phyloP scores from a whole-genome alignment of 495 filamentous ascomycete species.

The Penicillium verhagenii region DNA sequence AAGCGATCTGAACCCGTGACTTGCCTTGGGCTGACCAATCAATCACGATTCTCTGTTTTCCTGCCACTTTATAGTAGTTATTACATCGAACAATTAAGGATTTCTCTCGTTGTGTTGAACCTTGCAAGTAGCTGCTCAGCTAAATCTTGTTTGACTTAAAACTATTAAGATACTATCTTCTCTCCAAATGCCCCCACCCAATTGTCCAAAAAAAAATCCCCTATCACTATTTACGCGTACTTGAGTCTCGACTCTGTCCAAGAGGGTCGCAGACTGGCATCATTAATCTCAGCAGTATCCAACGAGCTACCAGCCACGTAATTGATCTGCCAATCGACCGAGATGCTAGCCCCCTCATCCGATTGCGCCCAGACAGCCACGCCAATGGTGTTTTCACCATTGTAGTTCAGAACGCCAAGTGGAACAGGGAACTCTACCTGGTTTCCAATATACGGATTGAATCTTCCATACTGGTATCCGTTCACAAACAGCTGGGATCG shows the following conservation, averaged over 20 bases:
- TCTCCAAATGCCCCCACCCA: no score
- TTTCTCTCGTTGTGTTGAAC: no score
- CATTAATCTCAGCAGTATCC: constrained; percentile 37
- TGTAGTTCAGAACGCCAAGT: constrained; percentile 47
- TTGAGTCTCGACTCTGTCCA: constrained; percentile 35
- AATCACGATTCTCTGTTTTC: no score
- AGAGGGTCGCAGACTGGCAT: constrained; percentile 37
- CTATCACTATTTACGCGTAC: constrained; percentile 28
- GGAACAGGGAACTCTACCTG: constrained; percentile 52
- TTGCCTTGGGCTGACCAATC: no score
- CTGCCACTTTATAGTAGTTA: no score
- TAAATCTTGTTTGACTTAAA: no score
- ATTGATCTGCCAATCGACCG: constrained; percentile 37
- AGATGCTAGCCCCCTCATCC: constrained; percentile 38
- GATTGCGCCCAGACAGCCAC: constrained; percentile 51
- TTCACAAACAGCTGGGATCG: constrained; percentile 46
- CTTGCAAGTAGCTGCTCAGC: no score
- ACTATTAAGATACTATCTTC: no score
- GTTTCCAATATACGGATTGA: constrained; percentile 49
- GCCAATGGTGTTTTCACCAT: constrained; percentile 44
- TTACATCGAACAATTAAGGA: no score
- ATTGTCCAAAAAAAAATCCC: no score
- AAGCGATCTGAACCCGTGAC: no score
- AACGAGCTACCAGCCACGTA: constrained; percentile 43
- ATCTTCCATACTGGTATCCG: constrained; percentile 54